These are phyloP conservation scores for Hypholoma fasciculare DNA, from an alignment of 768 basidiomycete genomes.

Conservation along the genomic window DNA sequence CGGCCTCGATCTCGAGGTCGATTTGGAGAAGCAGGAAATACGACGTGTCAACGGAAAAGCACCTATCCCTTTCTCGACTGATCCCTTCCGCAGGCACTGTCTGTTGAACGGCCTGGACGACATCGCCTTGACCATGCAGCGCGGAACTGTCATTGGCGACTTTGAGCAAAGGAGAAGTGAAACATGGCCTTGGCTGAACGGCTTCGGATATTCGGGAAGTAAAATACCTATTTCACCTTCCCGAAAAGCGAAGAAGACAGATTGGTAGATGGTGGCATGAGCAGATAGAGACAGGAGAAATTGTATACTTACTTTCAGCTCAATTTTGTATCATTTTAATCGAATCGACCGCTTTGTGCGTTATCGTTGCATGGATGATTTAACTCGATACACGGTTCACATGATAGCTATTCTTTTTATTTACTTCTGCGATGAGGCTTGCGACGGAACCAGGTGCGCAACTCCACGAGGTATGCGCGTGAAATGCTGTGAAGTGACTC, in stretches of 20 bases:
- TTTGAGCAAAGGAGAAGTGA: conserved; percentile 82
- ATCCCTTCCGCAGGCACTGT: conserved; percentile 91
- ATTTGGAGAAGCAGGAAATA: conserved; percentile 81
- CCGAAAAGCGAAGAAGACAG: conserved; percentile 54
- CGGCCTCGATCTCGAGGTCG: conserved; percentile 77
- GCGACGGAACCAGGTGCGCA: no score
- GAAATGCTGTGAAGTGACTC: no score
- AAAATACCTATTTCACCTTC: conserved; percentile 60
- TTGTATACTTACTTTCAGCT: conserved; percentile 2
- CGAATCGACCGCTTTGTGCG: not conserved
- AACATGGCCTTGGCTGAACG: conserved; percentile 95
- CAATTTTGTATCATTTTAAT: conserved; percentile 2
- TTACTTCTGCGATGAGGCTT: no score
- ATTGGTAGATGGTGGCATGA: conserved; percentile 54
- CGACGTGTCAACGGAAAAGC: conserved; percentile 71
- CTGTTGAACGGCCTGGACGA: conserved; percentile 96
- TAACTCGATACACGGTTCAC: no score
- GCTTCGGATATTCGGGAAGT: conserved; percentile 84
- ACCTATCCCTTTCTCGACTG: conserved; percentile 75
- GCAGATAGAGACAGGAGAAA: not conserved
- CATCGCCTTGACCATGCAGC: conserved; percentile 91
- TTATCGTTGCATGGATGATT: no score
- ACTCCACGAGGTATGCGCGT: no score
- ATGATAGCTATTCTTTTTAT: no score
- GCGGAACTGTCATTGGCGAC: conserved; percentile 62